Evolutionary conservation across 306 rosid species (phyloP), one percentile per base, ranked within the genome.

Genomic region (Myrica gale): DNA sequence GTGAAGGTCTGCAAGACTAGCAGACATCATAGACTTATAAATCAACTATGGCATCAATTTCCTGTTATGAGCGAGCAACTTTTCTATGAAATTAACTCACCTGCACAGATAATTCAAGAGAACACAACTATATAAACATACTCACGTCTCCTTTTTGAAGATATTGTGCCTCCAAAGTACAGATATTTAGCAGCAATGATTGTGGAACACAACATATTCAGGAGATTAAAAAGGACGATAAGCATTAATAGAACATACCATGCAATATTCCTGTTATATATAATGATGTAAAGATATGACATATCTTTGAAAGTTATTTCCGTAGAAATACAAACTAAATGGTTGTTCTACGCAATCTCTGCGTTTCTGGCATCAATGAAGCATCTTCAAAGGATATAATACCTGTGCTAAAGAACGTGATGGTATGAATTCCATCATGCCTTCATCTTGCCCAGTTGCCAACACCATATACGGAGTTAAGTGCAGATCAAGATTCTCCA

Each of bases 371-470:
- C 68, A 68, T 45, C n/a, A 32, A 42, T 15, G 52, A 71, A 55
- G 71, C 65, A 75, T 16, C 44, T 79, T 76, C 42, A 61, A 5
- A 62, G 71, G 65, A 21, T 44, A 74, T 46, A 17, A 62, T 82
- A 95, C 97, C 96, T 75, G 93, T 0, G 99, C 99, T 79, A 92
- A 83, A 44, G 99, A 88, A 67, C 85, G 93, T 46, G 99, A 95
- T 72, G 99, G 99, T 79, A 95, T 90, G 69, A 90, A 90, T 80
- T 95, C 97, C 84, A 92, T 17, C 97, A 95, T 92, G 89, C 99
- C 97, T 88, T 95, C 99, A 81, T 95, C 99, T 87, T 95, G 99
- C 74, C 97, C 99, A 61, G 97, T 95, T 45, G 99, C 99, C 51
- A 95, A 89, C 80, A 95, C 99, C 84, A 86, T 89, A 80, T 92